Conservation (phyloP, 164 flowering plant species). For the Berberis vulgaris region DNA sequence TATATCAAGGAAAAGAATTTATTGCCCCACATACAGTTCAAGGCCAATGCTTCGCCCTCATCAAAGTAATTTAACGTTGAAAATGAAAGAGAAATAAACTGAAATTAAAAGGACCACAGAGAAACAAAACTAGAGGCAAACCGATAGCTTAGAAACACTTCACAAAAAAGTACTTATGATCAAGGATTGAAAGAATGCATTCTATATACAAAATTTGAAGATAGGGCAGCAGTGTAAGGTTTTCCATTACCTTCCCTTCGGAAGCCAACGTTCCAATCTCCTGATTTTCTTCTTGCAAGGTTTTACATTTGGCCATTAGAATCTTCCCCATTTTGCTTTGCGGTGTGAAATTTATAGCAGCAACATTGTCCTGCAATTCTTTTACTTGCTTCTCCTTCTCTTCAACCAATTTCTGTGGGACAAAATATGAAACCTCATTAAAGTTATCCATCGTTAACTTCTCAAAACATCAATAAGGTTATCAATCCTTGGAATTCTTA, state of each 20-base stretch:
- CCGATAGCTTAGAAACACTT: no score
- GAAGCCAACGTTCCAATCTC: conserved; percentile 88
- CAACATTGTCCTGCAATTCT: conserved; percentile 84
- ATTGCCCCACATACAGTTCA: no score
- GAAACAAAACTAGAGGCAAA: no score
- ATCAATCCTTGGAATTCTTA: no score
- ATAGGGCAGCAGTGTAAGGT: not conserved
- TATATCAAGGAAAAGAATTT: no score
- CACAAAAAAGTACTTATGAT: no score
- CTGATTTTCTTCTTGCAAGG: conserved; percentile 95
- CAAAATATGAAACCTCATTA: not conserved
- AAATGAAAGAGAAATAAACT: no score
- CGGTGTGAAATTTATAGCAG: conserved; percentile 83
- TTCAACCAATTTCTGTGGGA: conserved; percentile 75
- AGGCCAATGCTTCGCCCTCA: no score
- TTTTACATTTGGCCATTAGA: conserved; percentile 93
- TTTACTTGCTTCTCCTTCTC: conserved; percentile 94
- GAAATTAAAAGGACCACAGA: no score
- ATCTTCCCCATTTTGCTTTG: conserved; percentile 96
- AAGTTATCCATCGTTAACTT: not conserved
- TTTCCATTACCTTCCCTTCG: conserved; percentile 79
- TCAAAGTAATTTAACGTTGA: no score
- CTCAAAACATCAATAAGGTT: no score
- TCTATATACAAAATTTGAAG: not conserved
- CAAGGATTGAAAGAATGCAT: no score